phyloP scores from a whole-genome alignment of 2,329 filamentous ascomycete species.

The Malbranchea cinnamomea region DNA sequence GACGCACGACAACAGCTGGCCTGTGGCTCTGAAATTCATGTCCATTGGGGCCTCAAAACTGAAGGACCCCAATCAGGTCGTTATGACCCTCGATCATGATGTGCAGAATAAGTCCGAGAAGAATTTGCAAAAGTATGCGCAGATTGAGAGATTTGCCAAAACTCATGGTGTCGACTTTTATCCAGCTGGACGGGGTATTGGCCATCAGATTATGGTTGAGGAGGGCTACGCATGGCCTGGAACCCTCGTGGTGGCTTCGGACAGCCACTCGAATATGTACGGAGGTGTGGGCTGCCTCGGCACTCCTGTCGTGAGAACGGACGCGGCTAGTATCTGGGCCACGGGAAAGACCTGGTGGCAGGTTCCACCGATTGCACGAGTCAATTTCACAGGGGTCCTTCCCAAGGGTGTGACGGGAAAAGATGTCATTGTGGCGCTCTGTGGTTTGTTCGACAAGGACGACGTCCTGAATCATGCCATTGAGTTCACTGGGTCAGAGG shows the following conservation, averaged over 20 bases:
- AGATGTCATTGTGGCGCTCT: slow-evolving; percentile 83
- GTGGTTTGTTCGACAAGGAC: slow-evolving; percentile 69
- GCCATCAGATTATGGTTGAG: slow-evolving; percentile 66
- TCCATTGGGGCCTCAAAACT: slow-evolving; percentile 64
- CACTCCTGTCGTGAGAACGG: slow-evolving; percentile 71
- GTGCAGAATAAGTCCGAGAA: slow-evolving; percentile 67
- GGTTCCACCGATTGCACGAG: slow-evolving; percentile 66
- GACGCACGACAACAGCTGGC: slow-evolving; percentile 76
- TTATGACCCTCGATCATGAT: slow-evolving; percentile 78
- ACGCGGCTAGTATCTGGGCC: slow-evolving; percentile 74
- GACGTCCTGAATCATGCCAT: slow-evolving; percentile 85
- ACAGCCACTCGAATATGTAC: slow-evolving; percentile 64
- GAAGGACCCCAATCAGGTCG: slow-evolving; percentile 55
- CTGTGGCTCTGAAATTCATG: slow-evolving; percentile 66
- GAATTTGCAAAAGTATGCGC: slow-evolving; percentile 68
- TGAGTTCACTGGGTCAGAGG: slow-evolving; percentile 68
- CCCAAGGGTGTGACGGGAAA: slow-evolving; percentile 78
- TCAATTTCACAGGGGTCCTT: slow-evolving; percentile 61
- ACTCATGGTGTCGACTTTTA: slow-evolving; percentile 66
- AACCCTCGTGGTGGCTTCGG: slow-evolving; percentile 62
- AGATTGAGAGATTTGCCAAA: slow-evolving; percentile 69
- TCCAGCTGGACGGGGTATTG: slow-evolving; percentile 64
- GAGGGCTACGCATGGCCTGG: slow-evolving; percentile 75
- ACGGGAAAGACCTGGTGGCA: slow-evolving; percentile 80
- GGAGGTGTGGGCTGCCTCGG: slow-evolving; percentile 64